phyloP scores from a whole-genome alignment of 345 rosid species.

The Dovyalis caffra region DNA sequence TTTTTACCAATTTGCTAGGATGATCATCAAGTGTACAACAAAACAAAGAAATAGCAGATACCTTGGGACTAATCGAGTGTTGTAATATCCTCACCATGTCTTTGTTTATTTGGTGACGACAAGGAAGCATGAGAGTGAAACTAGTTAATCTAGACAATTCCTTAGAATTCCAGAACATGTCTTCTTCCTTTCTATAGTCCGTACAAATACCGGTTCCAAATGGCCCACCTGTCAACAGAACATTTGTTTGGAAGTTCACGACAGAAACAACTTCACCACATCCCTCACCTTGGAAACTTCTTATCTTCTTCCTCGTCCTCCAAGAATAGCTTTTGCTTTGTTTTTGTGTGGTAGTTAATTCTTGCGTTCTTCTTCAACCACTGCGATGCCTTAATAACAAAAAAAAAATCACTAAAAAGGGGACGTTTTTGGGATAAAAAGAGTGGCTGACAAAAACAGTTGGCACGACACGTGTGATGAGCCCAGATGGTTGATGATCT shows the following conservation, averaged over 20 bases:
- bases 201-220: neutral
- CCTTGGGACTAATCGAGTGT: no score
- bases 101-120: no score
- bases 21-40: no score
- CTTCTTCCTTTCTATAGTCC: no score
- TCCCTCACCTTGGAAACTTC: neutral
- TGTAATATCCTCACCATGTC: no score
- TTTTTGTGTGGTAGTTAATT: neutral
- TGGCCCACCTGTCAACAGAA: neutral
- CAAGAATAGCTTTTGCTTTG: neutral
- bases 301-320: neutral
- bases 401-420: no score
- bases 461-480: constrained; percentile 2
- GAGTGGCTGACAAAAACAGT: neutral
- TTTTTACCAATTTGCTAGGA: no score
- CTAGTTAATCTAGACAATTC: no score
- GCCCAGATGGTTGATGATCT: neutral
- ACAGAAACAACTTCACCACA: neutral
- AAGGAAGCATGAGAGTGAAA: no score
- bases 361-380: neutral
- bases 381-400: neutral
- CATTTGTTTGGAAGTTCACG: neutral
- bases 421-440: no score
- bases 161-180: no score
- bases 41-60: no score